Evolutionary conservation across 2,329 filamentous ascomycete genomes (phyloP).

Genomic region (Colletotrichum cereale): DNA sequence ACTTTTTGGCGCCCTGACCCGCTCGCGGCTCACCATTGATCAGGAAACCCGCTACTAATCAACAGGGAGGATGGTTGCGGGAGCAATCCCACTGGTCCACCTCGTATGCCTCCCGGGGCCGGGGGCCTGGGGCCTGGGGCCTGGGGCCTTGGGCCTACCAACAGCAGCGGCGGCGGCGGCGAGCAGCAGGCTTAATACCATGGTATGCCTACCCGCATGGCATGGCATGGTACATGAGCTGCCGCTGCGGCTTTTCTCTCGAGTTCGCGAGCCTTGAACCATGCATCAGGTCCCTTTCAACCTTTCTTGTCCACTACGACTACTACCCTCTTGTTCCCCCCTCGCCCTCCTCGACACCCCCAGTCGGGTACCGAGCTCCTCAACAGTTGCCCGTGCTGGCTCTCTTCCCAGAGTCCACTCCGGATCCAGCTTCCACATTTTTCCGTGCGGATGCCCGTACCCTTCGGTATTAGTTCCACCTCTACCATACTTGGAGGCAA

Average conservation of each 20-base stretch:
- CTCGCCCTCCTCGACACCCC: slow-evolving; percentile 42
- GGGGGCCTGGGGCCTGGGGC: too few species aligned
- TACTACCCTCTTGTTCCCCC: slow-evolving; percentile 19
- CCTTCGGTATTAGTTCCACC: slow-evolving; percentile 62
- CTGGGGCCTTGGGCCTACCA: slow-evolving; percentile 2
- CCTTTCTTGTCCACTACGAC: slow-evolving; percentile 50
- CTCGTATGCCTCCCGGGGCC: too few species aligned
- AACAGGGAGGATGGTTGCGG: too few species aligned
- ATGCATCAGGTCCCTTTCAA: slow-evolving; percentile 47
- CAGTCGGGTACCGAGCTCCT: slow-evolving; percentile 56
- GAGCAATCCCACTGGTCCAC: too few species aligned
- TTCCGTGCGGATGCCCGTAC: slow-evolving; percentile 58
- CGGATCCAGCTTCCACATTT: slow-evolving; percentile 61
- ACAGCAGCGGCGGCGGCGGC: neutral
- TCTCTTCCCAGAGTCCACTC: slow-evolving; percentile 52
- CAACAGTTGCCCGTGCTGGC: slow-evolving; percentile 54
- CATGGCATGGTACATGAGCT: slow-evolving; percentile 49
- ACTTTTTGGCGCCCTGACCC: too few species aligned
- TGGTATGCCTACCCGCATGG: slow-evolving; percentile 41
- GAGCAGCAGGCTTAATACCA: slow-evolving; percentile 23
- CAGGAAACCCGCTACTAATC: too few species aligned
- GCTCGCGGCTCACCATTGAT: too few species aligned
- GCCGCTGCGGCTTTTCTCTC: slow-evolving; percentile 52
- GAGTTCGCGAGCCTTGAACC: slow-evolving; percentile 51
- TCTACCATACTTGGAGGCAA: slow-evolving; percentile 58